Evolutionary conservation across 768 basidiomycete genomes (phyloP), one percentile per base, ranked within the genome.

Genomic region (Hortiboletus campestris): DNA sequence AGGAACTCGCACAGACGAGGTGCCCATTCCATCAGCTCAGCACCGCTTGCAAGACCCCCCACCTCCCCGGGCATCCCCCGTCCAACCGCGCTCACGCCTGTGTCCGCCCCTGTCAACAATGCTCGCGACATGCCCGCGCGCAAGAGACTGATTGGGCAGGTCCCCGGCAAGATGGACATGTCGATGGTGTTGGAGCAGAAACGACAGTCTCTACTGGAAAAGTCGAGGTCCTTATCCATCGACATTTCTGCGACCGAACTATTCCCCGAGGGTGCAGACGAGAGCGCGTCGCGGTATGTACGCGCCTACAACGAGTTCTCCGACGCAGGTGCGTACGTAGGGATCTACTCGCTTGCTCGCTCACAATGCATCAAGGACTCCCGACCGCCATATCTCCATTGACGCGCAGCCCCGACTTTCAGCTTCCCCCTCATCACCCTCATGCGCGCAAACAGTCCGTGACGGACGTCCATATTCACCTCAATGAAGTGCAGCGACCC

Each of bases 21-120:
- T 11, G 84, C 84, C 0, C 91, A 93, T 67, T 91, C 89, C 0
- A 85, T 93, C 63, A 91, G 88, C 65, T 89, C 88, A 48, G 91
- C 88, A 1, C 89, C 89, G 0, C 75, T 93, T 42, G 83, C 91
- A 6, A 80, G 86, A 53, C 91, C 91, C 0, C 91, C 91, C 0
- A 93, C 91, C 2, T 91, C 89, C 3, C 89, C 91, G 17, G 88
- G 89, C 11, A 80, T 82, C 1, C 77, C 76, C 32, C 71, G 77
- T 49, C 75, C 74, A 1, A 64, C 73, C n/a, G 59, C 68, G 16
- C 66, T 67, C n/a, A 58, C 70, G 0, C 62, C 71, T 6, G 46
- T 63, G 5, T 63, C 65, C 4, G 35, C 51, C 40, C 51, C 61
- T 22, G 55, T 57, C 45, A 66, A 45, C 42, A 53, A 61, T 60